Base-by-base conservation (phyloP, 2,329 filamentous ascomycete genomes). In the Paraphoma chrysanthemicola region DNA sequence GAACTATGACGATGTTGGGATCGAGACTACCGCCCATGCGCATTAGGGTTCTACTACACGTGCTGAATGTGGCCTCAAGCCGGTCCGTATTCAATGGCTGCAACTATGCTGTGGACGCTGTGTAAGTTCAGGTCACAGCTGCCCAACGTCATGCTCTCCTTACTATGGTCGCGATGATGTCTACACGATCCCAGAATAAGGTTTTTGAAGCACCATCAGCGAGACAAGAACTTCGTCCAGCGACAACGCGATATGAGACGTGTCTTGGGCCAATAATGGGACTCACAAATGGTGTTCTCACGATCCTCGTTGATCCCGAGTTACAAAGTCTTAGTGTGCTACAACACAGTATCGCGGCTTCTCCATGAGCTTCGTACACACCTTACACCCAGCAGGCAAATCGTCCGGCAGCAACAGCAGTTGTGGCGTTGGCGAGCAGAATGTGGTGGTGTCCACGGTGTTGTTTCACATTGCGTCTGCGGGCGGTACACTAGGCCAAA, bases 381-480 rank as follows among this genome's bases (percentile, higher is more conserved):
- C 14, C 33, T 14, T 36, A 10, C 33, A 36, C 42, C 16, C 39
- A 42, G 39, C 16, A 42, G 39, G 16, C 39, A 42, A n/a, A 14
- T 57, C 48, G 54, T 54, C 51, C 50, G 53, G 53, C 53, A 17
- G 54, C 53, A 66, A 64, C 14, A 10, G 10, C 33, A 36, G 33
- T 70, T 61, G 61, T 70, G 68, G 68, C 67, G 61, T 67, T 64
- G 69, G 70, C 70, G 70, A 72, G 60, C 64, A 72, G 68, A 71
- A 63, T 57, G 48, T 36, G 39, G 44, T 31, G 16, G 38, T 43
- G 39, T 51, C 48, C 23, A 47, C 46, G 68, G 66, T 57, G 56
- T 57, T 45, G 72, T 75, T 74, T 75, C 72, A 75, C 50, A 59
- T 59, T 55, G 60, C 59, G 52, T 52, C 61, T 63, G 62, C 61